Evolutionary conservation across 2,329 filamentous ascomycete species (phyloP), one percentile per base, ranked within the genome.

Genomic region (Exophiala bonariae): DNA sequence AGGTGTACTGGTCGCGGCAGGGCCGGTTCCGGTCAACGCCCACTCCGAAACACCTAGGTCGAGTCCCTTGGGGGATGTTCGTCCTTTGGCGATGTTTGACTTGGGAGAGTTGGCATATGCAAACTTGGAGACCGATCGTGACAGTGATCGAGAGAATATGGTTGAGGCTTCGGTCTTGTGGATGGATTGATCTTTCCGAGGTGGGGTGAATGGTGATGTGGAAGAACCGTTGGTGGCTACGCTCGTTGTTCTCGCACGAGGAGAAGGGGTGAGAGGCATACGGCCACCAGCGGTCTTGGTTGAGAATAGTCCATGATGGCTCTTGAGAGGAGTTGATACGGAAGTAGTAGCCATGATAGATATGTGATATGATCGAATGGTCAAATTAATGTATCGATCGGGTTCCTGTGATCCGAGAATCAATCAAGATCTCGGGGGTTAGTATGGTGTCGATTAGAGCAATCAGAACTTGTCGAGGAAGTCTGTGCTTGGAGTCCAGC

Each of bases 41-140:
- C 92, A 97, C 66, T 99, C 91, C 32, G 91, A 96, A 26, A 96
- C 85, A 57, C 89, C 90, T 32, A 96, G 81, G 70, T 97, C 92
- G 31, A 97, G 80, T 67, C 87, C 89, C 62, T 88, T 87, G 16
- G 92, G 91, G 34, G 89, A 91, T 49, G 84, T 79, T 47, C 82
- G 80, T 33, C 74, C 74, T 56, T 83, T 82, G 58, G 87, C 88
- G 68, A 96, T 96, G 77, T 96, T 97, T 50, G 91, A 96, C 77
- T 97, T 97, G 66, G 91, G 90, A 2, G 92, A 96, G 66, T 93
- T 87, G 41, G 87, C 86, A 68, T 88, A 85, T 32, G 80, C 75
- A 32, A 78, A 73, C 73, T 84, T 86, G 53, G 83, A 78, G 51
- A 60, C 54, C n/a, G 57, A 57, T 50, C 67, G 65, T 18, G 69